Evolutionary conservation across 176 grass and related monocot species (phyloP).

Genomic region (Carex scoparia): DNA sequence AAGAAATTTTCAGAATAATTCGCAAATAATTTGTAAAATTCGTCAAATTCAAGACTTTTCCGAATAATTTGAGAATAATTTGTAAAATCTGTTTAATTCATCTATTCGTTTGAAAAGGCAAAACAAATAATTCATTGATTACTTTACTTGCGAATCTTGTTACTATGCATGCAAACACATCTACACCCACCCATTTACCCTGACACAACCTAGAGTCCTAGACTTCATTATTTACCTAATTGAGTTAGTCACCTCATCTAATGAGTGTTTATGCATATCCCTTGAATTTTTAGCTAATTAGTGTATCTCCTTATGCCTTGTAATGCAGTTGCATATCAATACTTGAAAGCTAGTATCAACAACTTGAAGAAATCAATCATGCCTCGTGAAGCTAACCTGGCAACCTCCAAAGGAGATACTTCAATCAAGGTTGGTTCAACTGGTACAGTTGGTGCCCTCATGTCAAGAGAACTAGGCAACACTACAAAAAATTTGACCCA

Average conservation of each 20-base stretch:
- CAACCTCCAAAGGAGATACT: slow-evolving; percentile 28
- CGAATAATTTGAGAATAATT: background rate
- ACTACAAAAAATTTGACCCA: slow-evolving; percentile 23
- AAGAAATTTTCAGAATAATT: background rate
- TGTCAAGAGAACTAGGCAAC: slow-evolving; percentile 64
- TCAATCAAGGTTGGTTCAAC: slow-evolving; percentile 61
- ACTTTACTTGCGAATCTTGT: background rate
- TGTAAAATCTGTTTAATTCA: background rate
- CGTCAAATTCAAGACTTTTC: background rate
- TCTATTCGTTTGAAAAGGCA: background rate
- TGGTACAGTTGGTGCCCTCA: slow-evolving; percentile 71
- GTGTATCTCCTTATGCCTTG: background rate
- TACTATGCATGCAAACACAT: background rate
- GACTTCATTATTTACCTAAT: background rate
- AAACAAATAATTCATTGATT: background rate
- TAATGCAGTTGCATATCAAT: background rate
- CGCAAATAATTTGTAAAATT: background rate
- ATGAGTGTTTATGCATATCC: background rate
- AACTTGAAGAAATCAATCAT: slow-evolving; percentile 34
- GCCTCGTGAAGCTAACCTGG: slow-evolving; percentile 28
- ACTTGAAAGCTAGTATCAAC: background rate
- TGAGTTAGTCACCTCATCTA: background rate
- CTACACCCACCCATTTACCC: background rate
- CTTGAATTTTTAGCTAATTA: background rate
- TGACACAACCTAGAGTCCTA: background rate